Conservation (phyloP, 306 rosid species). For the Bauhinia variegata region DNA sequence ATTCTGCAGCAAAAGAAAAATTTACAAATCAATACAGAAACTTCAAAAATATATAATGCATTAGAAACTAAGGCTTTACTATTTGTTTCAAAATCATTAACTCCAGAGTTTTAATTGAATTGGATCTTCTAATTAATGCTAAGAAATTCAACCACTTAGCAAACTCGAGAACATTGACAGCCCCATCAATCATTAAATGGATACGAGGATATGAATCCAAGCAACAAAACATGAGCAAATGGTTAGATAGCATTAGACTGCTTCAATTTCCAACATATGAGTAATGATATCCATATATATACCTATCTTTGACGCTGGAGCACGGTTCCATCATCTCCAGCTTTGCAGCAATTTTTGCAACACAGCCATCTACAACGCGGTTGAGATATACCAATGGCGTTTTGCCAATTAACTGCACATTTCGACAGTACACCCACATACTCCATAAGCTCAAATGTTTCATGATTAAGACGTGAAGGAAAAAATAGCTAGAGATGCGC, state of each 20-base stretch:
- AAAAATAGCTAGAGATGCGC: constrained; percentile 4
- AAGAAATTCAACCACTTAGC: neutral
- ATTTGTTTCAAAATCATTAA: neutral
- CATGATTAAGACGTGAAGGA: neutral
- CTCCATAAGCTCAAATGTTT: constrained; percentile 10
- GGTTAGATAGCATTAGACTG: neutral
- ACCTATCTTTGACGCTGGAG: constrained; percentile 97
- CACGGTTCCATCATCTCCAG: constrained; percentile 97
- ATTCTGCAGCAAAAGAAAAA: constrained; percentile 56
- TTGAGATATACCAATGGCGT: constrained; percentile 90
- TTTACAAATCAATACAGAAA: neutral
- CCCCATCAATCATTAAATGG: constrained; percentile 12
- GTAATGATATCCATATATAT: constrained; percentile 15
- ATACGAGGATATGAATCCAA: constrained; percentile 6
- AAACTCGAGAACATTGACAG: neutral
- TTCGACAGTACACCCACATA: constrained; percentile 19
- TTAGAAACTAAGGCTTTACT: constrained; percentile 1
- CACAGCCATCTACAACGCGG: constrained; percentile 76
- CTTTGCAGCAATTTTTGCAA: constrained; percentile 78
- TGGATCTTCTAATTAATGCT: neutral
- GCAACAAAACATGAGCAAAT: constrained; percentile 3
- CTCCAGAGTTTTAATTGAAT: constrained; percentile 17
- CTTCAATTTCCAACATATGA: constrained; percentile 22
- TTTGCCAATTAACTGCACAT: constrained; percentile 70
- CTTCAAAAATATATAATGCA: constrained; percentile 10